Evolutionary conservation across 129 eudicot genomes (phyloP).

Genomic region (Lonicera japonica): DNA sequence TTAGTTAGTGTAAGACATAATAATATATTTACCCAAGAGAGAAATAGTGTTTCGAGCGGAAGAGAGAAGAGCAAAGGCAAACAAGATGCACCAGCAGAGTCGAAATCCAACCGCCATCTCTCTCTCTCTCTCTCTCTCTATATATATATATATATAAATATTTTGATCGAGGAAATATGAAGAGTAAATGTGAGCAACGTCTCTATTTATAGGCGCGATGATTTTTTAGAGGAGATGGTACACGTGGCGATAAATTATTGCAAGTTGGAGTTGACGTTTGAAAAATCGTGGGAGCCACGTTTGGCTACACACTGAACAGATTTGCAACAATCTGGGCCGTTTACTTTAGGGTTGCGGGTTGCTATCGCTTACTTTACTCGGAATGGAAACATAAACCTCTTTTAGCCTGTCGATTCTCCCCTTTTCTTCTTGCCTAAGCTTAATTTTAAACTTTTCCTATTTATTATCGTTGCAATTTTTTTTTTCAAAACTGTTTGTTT

Average conservation of each 20-base stretch:
- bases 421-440: no score
- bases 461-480: no score
- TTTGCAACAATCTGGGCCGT: neutral
- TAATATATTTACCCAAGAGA: conserved; percentile 36
- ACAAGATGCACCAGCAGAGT: conserved; percentile 25
- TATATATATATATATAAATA: no score
- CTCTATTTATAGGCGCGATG: neutral
- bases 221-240: neutral
- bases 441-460: no score
- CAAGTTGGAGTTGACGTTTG: conserved; percentile 23
- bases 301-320: conserved; percentile 1
- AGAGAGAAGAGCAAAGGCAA: conserved; percentile 23
- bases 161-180: neutral
- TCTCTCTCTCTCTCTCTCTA: neutral
- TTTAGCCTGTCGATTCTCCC: neutral
- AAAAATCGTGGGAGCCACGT: conserved; percentile 26
- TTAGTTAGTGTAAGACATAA: neutral
- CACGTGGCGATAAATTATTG: neutral
- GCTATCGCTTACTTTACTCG: conserved; percentile 20
- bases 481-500: no score
- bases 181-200: neutral
- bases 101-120: conserved; percentile 8
- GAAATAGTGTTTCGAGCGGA: conserved; percentile 23
- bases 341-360: conserved; percentile 24
- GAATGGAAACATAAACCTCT: neutral